Percentiles rank a stretch among this genome's conserved stretches.
phyloP scores from a whole-genome alignment of 805 yeast genomes.

The Blastobotrys parvus region DNA sequence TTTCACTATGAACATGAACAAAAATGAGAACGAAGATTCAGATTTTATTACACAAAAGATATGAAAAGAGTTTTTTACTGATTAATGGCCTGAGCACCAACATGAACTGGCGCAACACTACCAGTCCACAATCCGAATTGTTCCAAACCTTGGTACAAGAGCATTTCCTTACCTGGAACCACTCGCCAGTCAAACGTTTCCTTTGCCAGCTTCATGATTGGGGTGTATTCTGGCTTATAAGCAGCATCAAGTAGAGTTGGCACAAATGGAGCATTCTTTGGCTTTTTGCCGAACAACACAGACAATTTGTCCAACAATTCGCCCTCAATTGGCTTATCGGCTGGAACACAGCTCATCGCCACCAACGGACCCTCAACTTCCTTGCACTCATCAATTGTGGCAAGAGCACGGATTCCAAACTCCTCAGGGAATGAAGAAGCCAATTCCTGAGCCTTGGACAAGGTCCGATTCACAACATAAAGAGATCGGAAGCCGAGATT shows the following conservation, averaged over 20 bases:
- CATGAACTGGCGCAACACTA: slow-evolving; percentile 23
- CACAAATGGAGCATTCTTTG: slow-evolving; percentile 30
- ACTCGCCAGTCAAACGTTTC: slow-evolving; percentile 62
- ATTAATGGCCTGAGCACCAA: slow-evolving; percentile 8
- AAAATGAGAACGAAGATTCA: too few relatives aligned
- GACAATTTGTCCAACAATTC: slow-evolving; percentile 42
- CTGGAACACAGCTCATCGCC: slow-evolving; percentile 78
- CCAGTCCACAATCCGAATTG: slow-evolving; percentile 72
- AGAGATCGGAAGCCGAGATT: slow-evolving; percentile 69
- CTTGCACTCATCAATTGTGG: slow-evolving; percentile 38
- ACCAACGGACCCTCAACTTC: slow-evolving; percentile 40
- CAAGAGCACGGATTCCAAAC: slow-evolving; percentile 52
- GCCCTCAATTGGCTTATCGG: slow-evolving; percentile 59
- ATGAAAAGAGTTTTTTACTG: too few relatives aligned
- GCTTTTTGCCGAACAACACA: slow-evolving; percentile 37
- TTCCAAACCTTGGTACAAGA: slow-evolving; percentile 85
- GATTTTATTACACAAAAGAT: too few relatives aligned
- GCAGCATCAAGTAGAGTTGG: slow-evolving; percentile 83
- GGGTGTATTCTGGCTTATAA: slow-evolving; percentile 82
- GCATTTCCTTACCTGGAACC: slow-evolving; percentile 87
- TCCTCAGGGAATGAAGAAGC: slow-evolving; percentile 50
- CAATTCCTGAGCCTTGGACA: slow-evolving; percentile 52
- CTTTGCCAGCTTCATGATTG: slow-evolving; percentile 70
- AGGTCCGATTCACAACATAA: slow-evolving; percentile 75
- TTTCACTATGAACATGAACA: too few relatives aligned